phyloP scores from a whole-genome alignment of 2,329 filamentous ascomycete species.

The Calycina marina region DNA sequence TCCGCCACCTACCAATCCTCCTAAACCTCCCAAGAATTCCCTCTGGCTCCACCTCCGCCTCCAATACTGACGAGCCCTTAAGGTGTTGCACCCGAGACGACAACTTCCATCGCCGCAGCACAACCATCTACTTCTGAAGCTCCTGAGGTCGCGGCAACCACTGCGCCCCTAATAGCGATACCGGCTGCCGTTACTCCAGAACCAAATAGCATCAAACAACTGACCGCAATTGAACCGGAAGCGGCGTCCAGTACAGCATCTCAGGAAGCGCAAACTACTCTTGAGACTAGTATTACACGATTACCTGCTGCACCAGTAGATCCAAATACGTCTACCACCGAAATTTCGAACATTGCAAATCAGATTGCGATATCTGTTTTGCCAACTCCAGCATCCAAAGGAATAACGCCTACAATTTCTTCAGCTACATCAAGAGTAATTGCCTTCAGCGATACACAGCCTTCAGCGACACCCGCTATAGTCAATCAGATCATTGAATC shows the following conservation, averaged over 20 bases:
- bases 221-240: no score
- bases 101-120: no score
- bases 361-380: neutral
- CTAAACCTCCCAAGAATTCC: neutral
- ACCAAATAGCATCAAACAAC: no score
- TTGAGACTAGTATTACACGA: neutral
- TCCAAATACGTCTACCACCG: conserved; percentile 1
- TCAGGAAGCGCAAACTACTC: no score
- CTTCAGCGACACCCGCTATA: conserved; percentile 6
- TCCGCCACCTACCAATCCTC: conserved; percentile 5
- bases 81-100: no score
- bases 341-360: no score
- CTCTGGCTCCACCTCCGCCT: neutral
- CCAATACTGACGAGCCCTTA: conserved; percentile 1
- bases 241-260: no score
- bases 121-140: no score
- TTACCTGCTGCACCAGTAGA: neutral
- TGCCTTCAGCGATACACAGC: conserved; percentile 14
- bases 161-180: no score
- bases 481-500: conserved; percentile 1
- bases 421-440: conserved; percentile 14
- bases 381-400: conserved; percentile 12
- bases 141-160: no score
- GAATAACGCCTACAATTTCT: conserved; percentile 14
- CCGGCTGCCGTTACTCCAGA: no score